A percentile compares a stretch with the other conserved stretches of the same genome.
phyloP scores from a whole-genome alignment of 139 green algal species.

The Auxenochlorella pyrenoidosa region DNA sequence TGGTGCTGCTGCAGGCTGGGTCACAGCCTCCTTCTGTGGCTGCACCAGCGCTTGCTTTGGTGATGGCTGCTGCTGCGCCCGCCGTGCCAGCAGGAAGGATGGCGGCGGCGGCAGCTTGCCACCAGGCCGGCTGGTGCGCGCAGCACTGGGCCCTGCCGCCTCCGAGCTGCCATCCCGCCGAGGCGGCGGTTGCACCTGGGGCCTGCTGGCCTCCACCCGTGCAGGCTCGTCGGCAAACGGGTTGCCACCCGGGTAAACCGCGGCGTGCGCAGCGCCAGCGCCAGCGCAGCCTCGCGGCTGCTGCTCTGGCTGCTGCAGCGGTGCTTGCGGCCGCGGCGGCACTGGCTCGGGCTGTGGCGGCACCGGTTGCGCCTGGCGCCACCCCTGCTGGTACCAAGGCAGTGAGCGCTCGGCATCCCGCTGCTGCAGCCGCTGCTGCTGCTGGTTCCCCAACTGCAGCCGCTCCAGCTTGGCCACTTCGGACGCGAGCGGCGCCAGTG shows the following conservation, averaged over 20 bases:
- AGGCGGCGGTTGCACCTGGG: neutral
- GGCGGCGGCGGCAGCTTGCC: slow-evolving; percentile 27
- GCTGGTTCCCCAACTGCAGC: neutral
- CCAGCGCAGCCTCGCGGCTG: neutral
- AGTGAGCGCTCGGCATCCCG: neutral
- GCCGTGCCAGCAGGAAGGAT: slow-evolving; percentile 3
- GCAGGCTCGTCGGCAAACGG: neutral
- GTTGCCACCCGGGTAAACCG: neutral
- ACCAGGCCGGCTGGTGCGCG: neutral
- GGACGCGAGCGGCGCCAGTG: neutral
- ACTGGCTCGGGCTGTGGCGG: neutral
- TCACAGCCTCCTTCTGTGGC: neutral
- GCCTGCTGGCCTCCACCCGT: neutral
- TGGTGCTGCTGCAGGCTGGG: neutral
- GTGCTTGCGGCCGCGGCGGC: too few relatives aligned
- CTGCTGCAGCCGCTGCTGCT: neutral
- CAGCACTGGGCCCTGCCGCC: neutral
- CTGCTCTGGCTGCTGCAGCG: neutral
- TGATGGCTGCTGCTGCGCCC: neutral
- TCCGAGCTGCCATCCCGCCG: neutral
- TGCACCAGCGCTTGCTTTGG: neutral
- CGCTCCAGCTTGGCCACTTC: neutral
- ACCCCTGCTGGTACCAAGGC: slow-evolving; percentile 24
- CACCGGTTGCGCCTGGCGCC: neutral
- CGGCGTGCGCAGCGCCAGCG: neutral